Base-by-base conservation (phyloP, 768 basidiomycete genomes). In the Paxillus rubicundulus region DNA sequence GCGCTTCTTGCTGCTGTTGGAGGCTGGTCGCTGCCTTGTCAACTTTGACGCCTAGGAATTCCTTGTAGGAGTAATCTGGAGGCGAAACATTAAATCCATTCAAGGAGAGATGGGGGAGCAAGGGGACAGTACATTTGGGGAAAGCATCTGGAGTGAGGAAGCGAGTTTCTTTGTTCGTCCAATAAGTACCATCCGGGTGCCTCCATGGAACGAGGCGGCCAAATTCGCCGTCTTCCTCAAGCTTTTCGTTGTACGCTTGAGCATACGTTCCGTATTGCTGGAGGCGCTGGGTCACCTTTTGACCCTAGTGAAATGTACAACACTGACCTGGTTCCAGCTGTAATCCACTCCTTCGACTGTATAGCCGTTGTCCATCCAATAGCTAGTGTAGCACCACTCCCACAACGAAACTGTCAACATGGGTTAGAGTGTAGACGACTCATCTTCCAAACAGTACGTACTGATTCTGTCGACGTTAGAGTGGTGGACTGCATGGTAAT, bases 351-450 rank as follows among this genome's bases (percentile, higher is more conserved):
- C 54, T 9, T 58, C 52, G 4, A 58, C 5, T 1, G 24, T 50
- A 40, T 61, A 68, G 14, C 67, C 67, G 5, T 42, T 20, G 16
- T 49, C 53, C 67, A 67, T 66, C 66, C 67, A 69, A 32, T 66
- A 64, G 7, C 60, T 48, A 2, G 52, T 46, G 48, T 67, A 67
- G 45, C 56, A 64, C 62, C 67, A 67, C 17, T 67, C 66, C 66
- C 66, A 67, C 44, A 67, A 42, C 6, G 66, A 67, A 28, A 55
- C 66, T 67, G 28, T 7, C 17, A 40, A 16, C 12, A 18, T 28
- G 14, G 30, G 17, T 50, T 9, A 63, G 32, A 6, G 17, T 17
- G 12, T 8, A 33, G 14, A 24, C 24, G 4, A 9, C 24, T 9
- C 12, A 39, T 28, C 20, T 24, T n/a, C 30, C n/a, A 0, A 27